Conservation (phyloP, 1,139 yeast genomes). For the Candida sp. region DNA sequence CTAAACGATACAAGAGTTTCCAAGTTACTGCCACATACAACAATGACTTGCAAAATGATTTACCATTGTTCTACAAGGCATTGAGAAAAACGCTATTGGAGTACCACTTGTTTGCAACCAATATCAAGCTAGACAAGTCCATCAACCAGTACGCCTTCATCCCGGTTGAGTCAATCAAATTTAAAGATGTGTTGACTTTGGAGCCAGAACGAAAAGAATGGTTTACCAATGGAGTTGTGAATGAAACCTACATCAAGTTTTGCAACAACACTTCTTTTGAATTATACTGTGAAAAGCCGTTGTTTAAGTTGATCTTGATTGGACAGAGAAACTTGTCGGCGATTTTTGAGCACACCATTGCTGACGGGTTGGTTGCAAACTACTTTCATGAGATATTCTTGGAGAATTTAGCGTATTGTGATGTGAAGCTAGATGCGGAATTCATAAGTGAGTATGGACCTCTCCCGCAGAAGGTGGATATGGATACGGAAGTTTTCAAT, state of each 20-base stretch:
- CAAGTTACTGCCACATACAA: conserved; percentile 40
- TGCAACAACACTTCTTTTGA: conserved; percentile 26
- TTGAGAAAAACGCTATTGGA: conserved; percentile 37
- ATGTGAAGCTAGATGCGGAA: conserved; percentile 10
- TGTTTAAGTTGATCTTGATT: conserved; percentile 33
- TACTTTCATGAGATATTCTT: conserved; percentile 42
- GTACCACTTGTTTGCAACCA: conserved; percentile 37
- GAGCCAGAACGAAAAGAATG: conserved; percentile 13
- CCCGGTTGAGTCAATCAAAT: conserved; percentile 26
- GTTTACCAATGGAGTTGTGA: conserved; percentile 23
- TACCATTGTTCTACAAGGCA: conserved; percentile 26
- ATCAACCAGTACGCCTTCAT: conserved; percentile 19
- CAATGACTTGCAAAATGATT: conserved; percentile 18
- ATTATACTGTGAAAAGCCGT: conserved; percentile 29
- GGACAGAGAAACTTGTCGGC: conserved; percentile 28
- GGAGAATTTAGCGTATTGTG: conserved; percentile 26
- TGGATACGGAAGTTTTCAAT: conserved; percentile 22
- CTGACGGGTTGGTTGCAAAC: conserved; percentile 47
- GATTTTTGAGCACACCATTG: conserved; percentile 44
- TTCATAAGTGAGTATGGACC: conserved; percentile 18
- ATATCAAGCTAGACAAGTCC: conserved; percentile 23
- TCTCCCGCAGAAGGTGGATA: conserved; percentile 3
- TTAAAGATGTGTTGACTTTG: conserved; percentile 29
- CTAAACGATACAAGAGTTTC: conserved; percentile 34
- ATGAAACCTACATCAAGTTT: conserved; percentile 31